Evolutionary conservation across 176 grass and related monocot species (phyloP).

Genomic region (Musa itinerans): DNA sequence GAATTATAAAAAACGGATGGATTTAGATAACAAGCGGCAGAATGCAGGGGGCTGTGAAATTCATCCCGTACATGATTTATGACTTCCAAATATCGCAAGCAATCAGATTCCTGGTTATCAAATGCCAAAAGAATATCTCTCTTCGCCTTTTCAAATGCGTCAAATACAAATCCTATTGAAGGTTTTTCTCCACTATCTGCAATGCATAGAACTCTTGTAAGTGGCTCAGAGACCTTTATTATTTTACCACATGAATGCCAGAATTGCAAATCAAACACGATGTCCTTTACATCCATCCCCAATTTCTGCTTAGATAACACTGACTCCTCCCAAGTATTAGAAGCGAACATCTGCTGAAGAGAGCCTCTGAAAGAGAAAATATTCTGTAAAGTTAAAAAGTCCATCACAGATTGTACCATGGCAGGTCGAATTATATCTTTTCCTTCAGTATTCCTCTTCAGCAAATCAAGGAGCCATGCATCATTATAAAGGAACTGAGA

Average conservation of each 20-base stretch:
- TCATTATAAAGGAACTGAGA: constrained; percentile 39
- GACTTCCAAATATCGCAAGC: constrained; percentile 29
- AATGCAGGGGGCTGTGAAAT: constrained; percentile 33
- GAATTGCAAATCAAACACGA: constrained; percentile 37
- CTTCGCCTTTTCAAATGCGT: constrained; percentile 36
- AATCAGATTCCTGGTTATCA: constrained; percentile 36
- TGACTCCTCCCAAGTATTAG: constrained; percentile 23
- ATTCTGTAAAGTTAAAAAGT: constrained; percentile 34
- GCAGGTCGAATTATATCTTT: constrained; percentile 31
- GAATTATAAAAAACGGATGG: constrained; percentile 24
- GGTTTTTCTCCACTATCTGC: constrained; percentile 30
- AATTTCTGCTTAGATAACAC: constrained; percentile 15
- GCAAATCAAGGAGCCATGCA: constrained; percentile 29
- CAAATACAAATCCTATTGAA: constrained; percentile 38
- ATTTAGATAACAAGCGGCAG: constrained; percentile 36
- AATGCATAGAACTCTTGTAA: constrained; percentile 21
- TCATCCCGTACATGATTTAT: constrained; percentile 27
- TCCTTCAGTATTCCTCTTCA: constrained; percentile 33
- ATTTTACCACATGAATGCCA: constrained; percentile 34
- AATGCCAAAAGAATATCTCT: constrained; percentile 29
- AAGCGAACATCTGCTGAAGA: constrained; percentile 35
- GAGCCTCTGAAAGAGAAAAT: constrained; percentile 27
- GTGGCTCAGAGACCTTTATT: constrained; percentile 30
- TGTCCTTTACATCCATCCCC: constrained; percentile 27
- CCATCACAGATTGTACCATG: constrained; percentile 20